Evolutionary conservation across 2,329 filamentous ascomycete genomes (phyloP).

Genomic region (Aspergillus uvarum): DNA sequence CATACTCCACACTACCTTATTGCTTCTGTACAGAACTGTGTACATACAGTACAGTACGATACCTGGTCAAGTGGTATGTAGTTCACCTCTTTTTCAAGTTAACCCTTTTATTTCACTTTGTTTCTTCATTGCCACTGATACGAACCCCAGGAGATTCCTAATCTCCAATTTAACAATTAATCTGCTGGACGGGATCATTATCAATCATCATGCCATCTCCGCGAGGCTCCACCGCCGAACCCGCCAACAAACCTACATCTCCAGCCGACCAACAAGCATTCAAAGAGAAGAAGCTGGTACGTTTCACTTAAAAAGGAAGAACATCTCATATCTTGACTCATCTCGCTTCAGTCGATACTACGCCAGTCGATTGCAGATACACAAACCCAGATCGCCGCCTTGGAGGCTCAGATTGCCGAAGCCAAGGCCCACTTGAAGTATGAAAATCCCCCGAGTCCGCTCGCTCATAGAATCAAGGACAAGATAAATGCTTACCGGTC

Average conservation of each 20-base stretch:
- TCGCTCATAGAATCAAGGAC: not conserved
- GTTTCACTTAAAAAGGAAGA: conserved; percentile 2
- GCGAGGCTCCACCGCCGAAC: not conserved
- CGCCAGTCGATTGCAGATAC: conserved; percentile 37
- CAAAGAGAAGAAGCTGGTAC: conserved; percentile 29
- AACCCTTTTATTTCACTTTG: no score
- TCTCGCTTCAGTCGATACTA: conserved; percentile 22
- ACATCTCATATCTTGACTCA: conserved; percentile 8
- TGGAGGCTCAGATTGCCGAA: conserved; percentile 36
- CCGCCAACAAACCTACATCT: not conserved
- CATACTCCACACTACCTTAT: no score
- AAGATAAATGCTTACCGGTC: not conserved
- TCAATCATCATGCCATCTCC: not conserved
- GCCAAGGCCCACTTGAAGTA: conserved; percentile 39
- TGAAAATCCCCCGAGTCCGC: not conserved
- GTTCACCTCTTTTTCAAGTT: no score
- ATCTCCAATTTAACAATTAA: no score
- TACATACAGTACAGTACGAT: no score
- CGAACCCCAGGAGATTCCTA: no score
- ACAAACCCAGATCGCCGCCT: conserved; percentile 47
- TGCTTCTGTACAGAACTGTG: no score
- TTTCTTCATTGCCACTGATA: no score
- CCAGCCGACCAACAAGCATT: conserved; percentile 15
- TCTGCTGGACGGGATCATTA: not conserved
- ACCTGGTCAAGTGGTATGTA: no score